Evolutionary conservation across 2,329 filamentous ascomycete species (phyloP).

Genomic region (Calonectria pteridis): DNA sequence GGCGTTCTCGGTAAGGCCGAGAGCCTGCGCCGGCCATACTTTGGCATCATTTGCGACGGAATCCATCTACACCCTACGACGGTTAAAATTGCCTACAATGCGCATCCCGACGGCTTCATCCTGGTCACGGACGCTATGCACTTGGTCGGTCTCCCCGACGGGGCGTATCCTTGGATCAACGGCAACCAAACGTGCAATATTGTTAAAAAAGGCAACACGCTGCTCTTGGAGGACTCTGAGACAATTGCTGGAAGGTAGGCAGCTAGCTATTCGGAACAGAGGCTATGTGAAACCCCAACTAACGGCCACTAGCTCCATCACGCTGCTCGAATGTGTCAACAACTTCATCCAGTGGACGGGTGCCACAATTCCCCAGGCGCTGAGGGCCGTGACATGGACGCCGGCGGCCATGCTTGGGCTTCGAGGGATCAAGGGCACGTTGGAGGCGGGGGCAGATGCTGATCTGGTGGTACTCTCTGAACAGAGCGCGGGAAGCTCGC

Average conservation of each 20-base stretch:
- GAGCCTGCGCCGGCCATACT: constrained; percentile 75
- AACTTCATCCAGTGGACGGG: constrained; percentile 85
- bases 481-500: constrained; percentile 56
- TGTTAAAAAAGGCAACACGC: constrained; percentile 77
- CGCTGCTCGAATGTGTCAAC: constrained; percentile 84
- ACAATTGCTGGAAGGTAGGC: constrained; percentile 81
- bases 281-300: constrained; percentile 2
- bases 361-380: constrained; percentile 73
- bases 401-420: constrained; percentile 83
- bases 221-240: constrained; percentile 83
- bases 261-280: neutral
- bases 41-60: constrained; percentile 91
- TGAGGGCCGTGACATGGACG: constrained; percentile 80
- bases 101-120: constrained; percentile 86
- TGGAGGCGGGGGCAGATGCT: constrained; percentile 74
- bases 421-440: constrained; percentile 73
- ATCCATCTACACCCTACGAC: constrained; percentile 91
- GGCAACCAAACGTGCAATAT: constrained; percentile 69
- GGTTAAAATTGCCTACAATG: constrained; percentile 89
- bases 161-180: constrained; percentile 89
- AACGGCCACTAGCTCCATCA: constrained; percentile 66
- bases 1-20: constrained; percentile 81
- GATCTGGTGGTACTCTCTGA: constrained; percentile 78
- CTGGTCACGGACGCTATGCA: constrained; percentile 95
- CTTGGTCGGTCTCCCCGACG: constrained; percentile 85